Percentiles rank a stretch among this genome's conserved stretches.
Evolutionary conservation across 2,329 filamentous ascomycete genomes (phyloP).

Genomic region (Alternaria sp.): DNA sequence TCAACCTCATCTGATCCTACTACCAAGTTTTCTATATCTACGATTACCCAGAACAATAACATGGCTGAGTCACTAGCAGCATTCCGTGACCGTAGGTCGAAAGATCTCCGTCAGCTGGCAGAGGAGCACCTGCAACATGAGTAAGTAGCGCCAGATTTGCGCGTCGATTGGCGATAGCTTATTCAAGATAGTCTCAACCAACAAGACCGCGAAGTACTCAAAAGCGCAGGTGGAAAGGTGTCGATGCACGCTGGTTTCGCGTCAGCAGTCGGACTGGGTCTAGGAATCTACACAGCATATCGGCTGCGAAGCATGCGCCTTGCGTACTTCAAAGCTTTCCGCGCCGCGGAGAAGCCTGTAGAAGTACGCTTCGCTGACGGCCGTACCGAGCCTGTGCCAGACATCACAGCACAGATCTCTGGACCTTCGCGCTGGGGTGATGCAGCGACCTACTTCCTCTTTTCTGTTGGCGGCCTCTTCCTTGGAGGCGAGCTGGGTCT

Average conservation of each 20-base stretch:
- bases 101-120: conserved; percentile 37
- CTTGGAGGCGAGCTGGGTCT: conserved; percentile 69
- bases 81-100: conserved; percentile 36
- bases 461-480: conserved; percentile 67
- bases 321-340: conserved; percentile 68
- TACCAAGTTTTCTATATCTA: background rate
- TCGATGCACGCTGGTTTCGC: conserved; percentile 64
- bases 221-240: conserved; percentile 62
- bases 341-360: conserved; percentile 66
- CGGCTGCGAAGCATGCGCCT: conserved; percentile 62
- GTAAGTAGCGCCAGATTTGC: conserved; percentile 19
- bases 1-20: background rate
- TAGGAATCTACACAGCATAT: conserved; percentile 62
- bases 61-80: conserved; percentile 44
- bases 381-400: conserved; percentile 65
- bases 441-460: conserved; percentile 67
- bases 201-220: conserved; percentile 65
- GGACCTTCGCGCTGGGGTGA: conserved; percentile 65
- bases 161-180: conserved; percentile 4
- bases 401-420: conserved; percentile 63
- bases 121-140: conserved; percentile 45
- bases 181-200: conserved; percentile 51
- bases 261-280: conserved; percentile 64
- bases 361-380: conserved; percentile 68
- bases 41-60: background rate